Conservation (phyloP, 306 rosid species). For the Macrotyloma uniflorum region DNA sequence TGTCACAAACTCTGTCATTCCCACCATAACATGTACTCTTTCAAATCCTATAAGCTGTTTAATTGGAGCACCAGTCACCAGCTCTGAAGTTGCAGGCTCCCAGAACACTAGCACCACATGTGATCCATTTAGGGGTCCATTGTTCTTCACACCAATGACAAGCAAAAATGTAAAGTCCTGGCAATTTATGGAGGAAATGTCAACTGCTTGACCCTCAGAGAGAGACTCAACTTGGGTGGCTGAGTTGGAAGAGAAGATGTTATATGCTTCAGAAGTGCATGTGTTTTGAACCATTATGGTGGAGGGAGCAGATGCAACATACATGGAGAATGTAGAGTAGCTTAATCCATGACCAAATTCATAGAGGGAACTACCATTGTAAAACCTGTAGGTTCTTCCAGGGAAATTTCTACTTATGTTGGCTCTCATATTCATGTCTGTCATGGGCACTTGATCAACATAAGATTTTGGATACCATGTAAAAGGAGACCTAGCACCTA, state of each 20-base stretch:
- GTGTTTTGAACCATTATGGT: constrained; percentile 42
- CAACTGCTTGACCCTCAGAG: constrained; percentile 39
- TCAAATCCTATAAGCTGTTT: constrained; percentile 62
- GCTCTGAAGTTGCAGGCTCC: constrained; percentile 41
- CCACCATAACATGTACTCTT: constrained; percentile 45
- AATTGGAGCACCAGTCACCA: constrained; percentile 49
- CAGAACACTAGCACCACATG: constrained; percentile 62
- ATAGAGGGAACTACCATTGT: constrained; percentile 57
- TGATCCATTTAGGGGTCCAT: constrained; percentile 55
- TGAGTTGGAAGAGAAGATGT: constrained; percentile 31
- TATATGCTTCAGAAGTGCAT: constrained; percentile 20
- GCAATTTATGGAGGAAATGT: constrained; percentile 51
- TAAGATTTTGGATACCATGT: constrained; percentile 82
- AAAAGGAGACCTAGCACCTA: constrained; percentile 73
- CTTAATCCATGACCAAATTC: constrained; percentile 73
- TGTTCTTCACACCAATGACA: constrained; percentile 56
- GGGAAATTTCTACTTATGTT: constrained; percentile 58
- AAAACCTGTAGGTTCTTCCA: constrained; percentile 77
- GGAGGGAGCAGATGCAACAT: constrained; percentile 54
- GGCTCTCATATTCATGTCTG: constrained; percentile 85
- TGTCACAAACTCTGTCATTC: constrained; percentile 41
- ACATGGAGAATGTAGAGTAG: constrained; percentile 61
- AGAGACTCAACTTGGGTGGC: constrained; percentile 1
- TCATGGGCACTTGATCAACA: constrained; percentile 70
- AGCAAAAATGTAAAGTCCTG: constrained; percentile 42